These are phyloP conservation scores for Zygoascus sp. DNA, from an alignment of 1,139 yeast genomes.

Conservation along the genomic window DNA sequence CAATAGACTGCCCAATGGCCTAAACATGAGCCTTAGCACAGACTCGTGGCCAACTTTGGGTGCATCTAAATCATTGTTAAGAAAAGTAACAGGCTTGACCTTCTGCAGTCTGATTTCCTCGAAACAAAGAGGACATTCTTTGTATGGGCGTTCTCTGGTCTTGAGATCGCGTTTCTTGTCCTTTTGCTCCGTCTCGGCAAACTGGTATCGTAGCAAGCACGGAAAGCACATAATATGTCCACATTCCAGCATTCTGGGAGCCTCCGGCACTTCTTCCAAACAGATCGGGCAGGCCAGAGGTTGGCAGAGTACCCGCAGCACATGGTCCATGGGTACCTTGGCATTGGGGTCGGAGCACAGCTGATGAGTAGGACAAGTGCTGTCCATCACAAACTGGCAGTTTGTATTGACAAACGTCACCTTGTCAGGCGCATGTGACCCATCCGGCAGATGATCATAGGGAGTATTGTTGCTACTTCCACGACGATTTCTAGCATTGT, in stretches of 20 bases:
- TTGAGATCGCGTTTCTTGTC: constrained; percentile 12
- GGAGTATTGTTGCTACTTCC: constrained; percentile 3
- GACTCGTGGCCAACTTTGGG: constrained; percentile 61
- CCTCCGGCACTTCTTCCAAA: constrained; percentile 72
- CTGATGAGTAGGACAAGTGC: constrained; percentile 46
- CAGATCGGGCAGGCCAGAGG: constrained; percentile 90
- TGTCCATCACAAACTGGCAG: constrained; percentile 75
- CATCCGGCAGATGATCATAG: constrained; percentile 6
- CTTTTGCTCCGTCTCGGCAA: constrained; percentile 43
- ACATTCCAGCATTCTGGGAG: constrained; percentile 93
- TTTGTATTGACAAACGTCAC: constrained; percentile 78
- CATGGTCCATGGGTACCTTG: constrained; percentile 57
- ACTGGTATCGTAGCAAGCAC: constrained; percentile 70
- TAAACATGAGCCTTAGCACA: constrained; percentile 64
- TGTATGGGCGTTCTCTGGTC: constrained; percentile 43
- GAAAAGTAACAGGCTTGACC: constrained; percentile 62
- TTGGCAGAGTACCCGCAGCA: constrained; percentile 68
- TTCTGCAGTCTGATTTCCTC: constrained; percentile 56
- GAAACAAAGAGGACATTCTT: constrained; percentile 85
- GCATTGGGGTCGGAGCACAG: constrained; percentile 71
- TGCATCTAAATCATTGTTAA: constrained; percentile 51
- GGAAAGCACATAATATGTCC: constrained; percentile 89
- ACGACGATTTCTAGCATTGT: constrained; percentile 2
- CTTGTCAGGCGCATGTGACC: constrained; percentile 45
- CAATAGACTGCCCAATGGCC: constrained; percentile 56